Percentiles rank a stretch among this genome's conserved stretches.
Evolutionary conservation across 2,329 filamentous ascomycete genomes (phyloP).

Genomic region (Cryphonectria radicalis): DNA sequence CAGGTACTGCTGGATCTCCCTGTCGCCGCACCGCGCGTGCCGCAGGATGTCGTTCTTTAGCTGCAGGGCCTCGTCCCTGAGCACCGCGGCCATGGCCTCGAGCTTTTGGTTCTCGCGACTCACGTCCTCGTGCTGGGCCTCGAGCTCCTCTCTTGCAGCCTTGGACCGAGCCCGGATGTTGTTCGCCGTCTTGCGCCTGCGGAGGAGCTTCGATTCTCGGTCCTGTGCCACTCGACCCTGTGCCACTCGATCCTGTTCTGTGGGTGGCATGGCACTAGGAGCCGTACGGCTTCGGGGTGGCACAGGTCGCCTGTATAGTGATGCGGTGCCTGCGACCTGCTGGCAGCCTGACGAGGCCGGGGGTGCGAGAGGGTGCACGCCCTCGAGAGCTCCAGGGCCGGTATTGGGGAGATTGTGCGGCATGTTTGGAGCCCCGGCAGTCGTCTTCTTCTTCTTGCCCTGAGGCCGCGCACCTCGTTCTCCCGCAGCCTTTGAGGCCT

Average conservation of each 20-base stretch:
- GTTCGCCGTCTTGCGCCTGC: slow-evolving; percentile 38
- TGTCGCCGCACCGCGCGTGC: slow-evolving; percentile 37
- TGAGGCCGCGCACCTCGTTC: not conserved
- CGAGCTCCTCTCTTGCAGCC: slow-evolving; percentile 34
- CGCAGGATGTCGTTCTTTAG: slow-evolving; percentile 38
- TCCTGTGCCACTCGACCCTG: not conserved
- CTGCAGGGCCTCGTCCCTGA: slow-evolving; percentile 38
- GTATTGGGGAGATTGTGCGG: too few relatives aligned
- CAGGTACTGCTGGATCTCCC: slow-evolving; percentile 37
- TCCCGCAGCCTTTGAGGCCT: not conserved
- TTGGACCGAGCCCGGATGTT: slow-evolving; percentile 40
- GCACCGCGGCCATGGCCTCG: slow-evolving; percentile 28
- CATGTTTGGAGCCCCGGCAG: not conserved
- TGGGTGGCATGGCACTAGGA: not conserved
- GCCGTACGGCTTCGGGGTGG: too few relatives aligned
- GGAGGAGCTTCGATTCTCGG: slow-evolving; percentile 27
- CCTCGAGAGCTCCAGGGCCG: not conserved
- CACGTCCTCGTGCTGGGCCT: slow-evolving; percentile 32
- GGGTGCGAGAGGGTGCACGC: not conserved
- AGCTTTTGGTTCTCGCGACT: slow-evolving; percentile 31
- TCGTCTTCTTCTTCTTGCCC: not conserved
- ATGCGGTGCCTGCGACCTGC: not conserved
- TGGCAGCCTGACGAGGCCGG: not conserved
- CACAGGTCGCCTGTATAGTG: too few relatives aligned
- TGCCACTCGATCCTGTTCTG: not conserved